phyloP scores from a whole-genome alignment of 331 rosid genomes.

The Pyrus hybrid region DNA sequence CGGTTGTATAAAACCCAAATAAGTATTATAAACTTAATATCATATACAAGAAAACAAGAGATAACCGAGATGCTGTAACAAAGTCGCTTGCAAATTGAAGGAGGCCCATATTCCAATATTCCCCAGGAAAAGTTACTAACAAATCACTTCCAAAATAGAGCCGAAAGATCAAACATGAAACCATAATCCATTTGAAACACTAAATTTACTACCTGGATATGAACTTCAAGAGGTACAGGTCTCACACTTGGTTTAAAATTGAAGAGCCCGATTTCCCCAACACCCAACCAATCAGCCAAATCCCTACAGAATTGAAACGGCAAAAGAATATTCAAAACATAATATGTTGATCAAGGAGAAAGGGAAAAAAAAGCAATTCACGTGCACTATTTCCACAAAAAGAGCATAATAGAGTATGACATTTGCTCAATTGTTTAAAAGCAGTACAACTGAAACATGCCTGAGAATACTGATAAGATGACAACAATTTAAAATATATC shows the following conservation, averaged over 20 bases:
- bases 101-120: background rate
- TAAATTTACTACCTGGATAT: conserved; percentile 76
- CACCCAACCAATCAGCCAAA: conserved; percentile 98
- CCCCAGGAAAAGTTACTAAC: background rate
- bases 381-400: background rate
- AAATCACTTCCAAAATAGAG: background rate
- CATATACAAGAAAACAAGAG: background rate
- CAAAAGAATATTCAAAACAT: background rate
- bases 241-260: conserved; percentile 99
- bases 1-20: background rate
- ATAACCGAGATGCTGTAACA: background rate
- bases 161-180: background rate
- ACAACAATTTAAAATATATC: background rate
- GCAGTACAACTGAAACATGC: background rate
- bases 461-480: background rate
- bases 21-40: background rate
- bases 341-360: background rate
- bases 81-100: background rate
- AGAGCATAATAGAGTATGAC: background rate
- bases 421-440: background rate
- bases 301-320: conserved; percentile 35
- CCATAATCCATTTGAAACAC: conserved; percentile 10
- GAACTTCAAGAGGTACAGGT: conserved; percentile 96
- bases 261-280: conserved; percentile 83
- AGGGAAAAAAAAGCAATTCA: background rate